phyloP scores from a whole-genome alignment of 352 stramenopile genomes.

The Phytopythium kandeliae region DNA sequence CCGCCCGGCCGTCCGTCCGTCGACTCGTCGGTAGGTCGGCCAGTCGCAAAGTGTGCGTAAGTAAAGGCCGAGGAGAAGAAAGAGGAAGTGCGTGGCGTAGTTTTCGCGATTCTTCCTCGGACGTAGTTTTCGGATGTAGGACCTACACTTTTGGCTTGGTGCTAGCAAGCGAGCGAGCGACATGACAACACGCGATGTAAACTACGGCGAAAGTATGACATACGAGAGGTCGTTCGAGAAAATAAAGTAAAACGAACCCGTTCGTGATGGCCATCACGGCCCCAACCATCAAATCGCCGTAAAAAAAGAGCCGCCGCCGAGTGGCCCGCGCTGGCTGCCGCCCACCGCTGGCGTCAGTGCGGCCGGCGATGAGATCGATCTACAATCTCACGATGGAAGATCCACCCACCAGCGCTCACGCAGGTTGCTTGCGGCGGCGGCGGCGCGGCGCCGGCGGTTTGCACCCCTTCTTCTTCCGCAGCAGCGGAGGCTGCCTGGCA shows the following conservation, averaged over 20 bases:
- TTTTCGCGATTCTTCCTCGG: background rate
- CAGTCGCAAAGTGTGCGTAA: background rate
- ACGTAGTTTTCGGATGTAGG: background rate
- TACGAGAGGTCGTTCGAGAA: background rate
- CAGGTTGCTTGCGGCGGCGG: too few species aligned
- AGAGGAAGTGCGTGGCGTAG: background rate
- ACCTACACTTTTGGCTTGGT: background rate
- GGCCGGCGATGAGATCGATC: constrained; percentile 1
- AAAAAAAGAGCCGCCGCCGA: too few species aligned
- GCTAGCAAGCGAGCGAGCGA: background rate
- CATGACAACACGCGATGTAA: constrained; percentile 2
- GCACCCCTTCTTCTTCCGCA: too few species aligned
- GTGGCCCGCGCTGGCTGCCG: too few species aligned
- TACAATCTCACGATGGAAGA: constrained; percentile 2
- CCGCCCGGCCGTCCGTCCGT: background rate
- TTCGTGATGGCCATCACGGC: constrained; percentile 1
- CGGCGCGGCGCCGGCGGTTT: too few species aligned
- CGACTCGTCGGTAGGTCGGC: background rate
- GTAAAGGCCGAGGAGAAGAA: too few species aligned
- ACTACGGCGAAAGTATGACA: background rate
- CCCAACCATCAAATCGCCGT: too few species aligned
- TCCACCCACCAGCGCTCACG: too few species aligned
- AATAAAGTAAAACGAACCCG: constrained; percentile 1
- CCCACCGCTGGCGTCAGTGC: constrained; percentile 3
- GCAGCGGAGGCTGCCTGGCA: too few species aligned